Evolutionary conservation across 306 rosid species (phyloP).

Genomic region (Cicer cuneatum): DNA sequence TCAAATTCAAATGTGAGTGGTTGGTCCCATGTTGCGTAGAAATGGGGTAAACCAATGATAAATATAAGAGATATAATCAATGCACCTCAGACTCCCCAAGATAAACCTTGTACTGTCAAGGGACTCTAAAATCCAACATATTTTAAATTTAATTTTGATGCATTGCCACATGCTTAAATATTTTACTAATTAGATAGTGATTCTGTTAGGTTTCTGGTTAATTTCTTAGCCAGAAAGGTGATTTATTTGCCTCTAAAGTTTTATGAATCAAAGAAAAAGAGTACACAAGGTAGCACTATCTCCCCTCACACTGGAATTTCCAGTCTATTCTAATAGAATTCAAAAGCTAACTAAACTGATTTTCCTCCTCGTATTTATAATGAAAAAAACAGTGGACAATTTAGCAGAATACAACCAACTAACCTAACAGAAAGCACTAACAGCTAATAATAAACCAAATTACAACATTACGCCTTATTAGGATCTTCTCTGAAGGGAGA

Average conservation of each 20-base stretch:
- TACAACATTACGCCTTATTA: not conserved
- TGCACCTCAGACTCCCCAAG: not conserved
- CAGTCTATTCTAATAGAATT: not conserved
- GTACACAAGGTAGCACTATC: constrained; percentile 3
- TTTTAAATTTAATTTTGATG: not conserved
- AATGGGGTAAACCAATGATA: too few species aligned
- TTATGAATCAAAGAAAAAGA: not conserved
- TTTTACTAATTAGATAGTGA: not conserved
- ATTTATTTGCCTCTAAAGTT: not conserved
- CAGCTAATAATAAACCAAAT: not conserved
- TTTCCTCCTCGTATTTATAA: not conserved
- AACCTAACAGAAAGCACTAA: not conserved
- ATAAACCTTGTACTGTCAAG: not conserved
- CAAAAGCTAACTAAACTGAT: not conserved
- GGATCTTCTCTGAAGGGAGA: not conserved
- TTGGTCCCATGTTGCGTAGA: not conserved
- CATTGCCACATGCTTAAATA: not conserved
- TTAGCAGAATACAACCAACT: not conserved
- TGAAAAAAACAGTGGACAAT: not conserved
- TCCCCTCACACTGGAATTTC: not conserved
- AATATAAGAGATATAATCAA: too few species aligned
- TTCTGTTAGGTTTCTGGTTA: not conserved
- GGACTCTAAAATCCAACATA: not conserved
- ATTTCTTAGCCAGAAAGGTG: too few species aligned
- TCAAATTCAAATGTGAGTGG: not conserved